phyloP scores from a whole-genome alignment of 345 rosid species.

The Linum usitatissimum region DNA sequence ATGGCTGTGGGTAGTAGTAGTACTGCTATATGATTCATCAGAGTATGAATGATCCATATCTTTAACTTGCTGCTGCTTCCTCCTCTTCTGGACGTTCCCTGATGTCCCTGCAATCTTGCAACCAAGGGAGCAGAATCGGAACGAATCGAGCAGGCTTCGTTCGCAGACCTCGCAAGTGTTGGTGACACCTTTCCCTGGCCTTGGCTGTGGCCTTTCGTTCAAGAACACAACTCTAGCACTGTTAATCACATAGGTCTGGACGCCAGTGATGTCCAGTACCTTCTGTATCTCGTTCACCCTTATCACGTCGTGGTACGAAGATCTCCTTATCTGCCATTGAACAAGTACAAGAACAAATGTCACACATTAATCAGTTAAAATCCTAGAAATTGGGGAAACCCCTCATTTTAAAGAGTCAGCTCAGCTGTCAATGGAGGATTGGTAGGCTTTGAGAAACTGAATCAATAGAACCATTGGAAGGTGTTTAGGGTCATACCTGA shows the following conservation, averaged over 20 bases:
- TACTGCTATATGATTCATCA: conserved; percentile 54
- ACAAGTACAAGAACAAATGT: background rate
- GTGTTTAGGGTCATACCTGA: too few relatives aligned
- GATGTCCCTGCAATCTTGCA: conserved; percentile 60
- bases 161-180: conserved; percentile 52
- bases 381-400: background rate
- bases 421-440: too few relatives aligned
- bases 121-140: conserved; percentile 55
- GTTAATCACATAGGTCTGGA: conserved; percentile 56
- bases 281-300: conserved; percentile 58
- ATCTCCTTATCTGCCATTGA: conserved; percentile 49
- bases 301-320: conserved; percentile 66
- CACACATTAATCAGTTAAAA: background rate
- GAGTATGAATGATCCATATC: conserved; percentile 37
- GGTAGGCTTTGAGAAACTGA: too few relatives aligned
- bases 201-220: conserved; percentile 57
- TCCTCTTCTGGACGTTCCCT: conserved; percentile 32
- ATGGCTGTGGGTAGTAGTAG: conserved; percentile 31
- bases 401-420: too few relatives aligned
- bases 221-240: conserved; percentile 60
- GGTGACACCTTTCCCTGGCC: conserved; percentile 59
- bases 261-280: conserved; percentile 44
- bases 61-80: conserved; percentile 12
- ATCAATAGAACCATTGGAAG: too few relatives aligned
- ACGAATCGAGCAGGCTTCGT: conserved; percentile 58